Percentiles rank a stretch among this genome's conserved stretches.
Evolutionary conservation across 805 yeast genomes (phyloP).

Genomic region (Monosporozyma yasuniensis): DNA sequence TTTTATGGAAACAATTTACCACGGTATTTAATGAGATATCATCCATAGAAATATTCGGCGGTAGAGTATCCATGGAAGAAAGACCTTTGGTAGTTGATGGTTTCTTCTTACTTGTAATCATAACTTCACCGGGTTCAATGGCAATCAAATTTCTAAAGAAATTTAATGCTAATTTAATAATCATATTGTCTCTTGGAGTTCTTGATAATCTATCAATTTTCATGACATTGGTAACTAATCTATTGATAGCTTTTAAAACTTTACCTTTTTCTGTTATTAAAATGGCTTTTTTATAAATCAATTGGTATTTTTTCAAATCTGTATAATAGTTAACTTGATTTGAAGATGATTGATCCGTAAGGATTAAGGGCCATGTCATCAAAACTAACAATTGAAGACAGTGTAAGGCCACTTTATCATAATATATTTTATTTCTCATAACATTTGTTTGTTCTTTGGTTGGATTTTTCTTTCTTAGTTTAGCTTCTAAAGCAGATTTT

Average conservation of each 20-base stretch:
- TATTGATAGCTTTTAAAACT: conserved; percentile 57
- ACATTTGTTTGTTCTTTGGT: conserved; percentile 11
- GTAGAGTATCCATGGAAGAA: conserved; percentile 33
- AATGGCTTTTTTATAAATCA: conserved; percentile 60
- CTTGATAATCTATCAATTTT: conserved; percentile 46
- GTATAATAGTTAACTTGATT: conserved; percentile 51
- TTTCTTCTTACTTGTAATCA: conserved; percentile 36
- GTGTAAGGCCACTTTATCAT: conserved; percentile 58
- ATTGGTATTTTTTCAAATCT: conserved; percentile 56
- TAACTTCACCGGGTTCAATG: conserved; percentile 60
- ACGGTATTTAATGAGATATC: conserved; percentile 61
- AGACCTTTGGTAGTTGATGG: conserved; percentile 27
- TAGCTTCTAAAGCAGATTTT: conserved; percentile 22
- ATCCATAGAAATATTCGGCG: conserved; percentile 47
- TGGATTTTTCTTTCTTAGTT: conserved; percentile 15
- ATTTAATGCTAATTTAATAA: conserved; percentile 60
- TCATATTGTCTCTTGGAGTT: conserved; percentile 59
- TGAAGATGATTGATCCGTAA: conserved; percentile 50
- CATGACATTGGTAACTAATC: conserved; percentile 58
- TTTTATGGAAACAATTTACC: conserved; percentile 49
- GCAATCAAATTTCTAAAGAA: conserved; percentile 71
- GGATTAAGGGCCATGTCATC: conserved; percentile 75
- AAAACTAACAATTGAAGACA: conserved; percentile 74
- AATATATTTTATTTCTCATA: conserved; percentile 22
- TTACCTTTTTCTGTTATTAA: conserved; percentile 50